These are phyloP conservation scores for Geoglossum glabrum DNA, from an alignment of 495 filamentous ascomycete species.

Conservation along the genomic window DNA sequence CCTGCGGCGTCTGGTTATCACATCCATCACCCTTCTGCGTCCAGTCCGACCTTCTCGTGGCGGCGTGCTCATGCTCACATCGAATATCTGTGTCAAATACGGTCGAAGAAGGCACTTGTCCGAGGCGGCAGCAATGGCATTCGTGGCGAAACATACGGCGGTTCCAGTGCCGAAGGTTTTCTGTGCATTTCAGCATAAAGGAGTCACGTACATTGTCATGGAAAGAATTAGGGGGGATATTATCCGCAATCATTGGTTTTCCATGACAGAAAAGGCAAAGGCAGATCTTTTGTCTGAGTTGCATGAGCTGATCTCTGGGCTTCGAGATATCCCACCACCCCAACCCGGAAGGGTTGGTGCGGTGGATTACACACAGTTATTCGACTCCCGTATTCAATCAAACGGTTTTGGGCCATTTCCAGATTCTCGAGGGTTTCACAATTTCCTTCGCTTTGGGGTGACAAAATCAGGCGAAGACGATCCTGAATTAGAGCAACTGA, in stretches of 20 bases:
- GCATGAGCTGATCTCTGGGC: conserved; percentile 18
- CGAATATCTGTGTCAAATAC: conserved; percentile 18
- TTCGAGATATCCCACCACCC: conserved; percentile 22
- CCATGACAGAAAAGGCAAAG: conserved; percentile 15
- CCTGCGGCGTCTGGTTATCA: not conserved
- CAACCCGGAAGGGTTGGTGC: conserved; percentile 20
- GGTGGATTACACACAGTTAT: conserved; percentile 23
- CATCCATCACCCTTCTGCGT: not conserved
- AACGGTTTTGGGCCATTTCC: conserved; percentile 24
- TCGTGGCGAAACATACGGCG: conserved; percentile 25
- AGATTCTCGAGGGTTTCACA: conserved; percentile 24
- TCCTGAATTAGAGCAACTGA: conserved; percentile 20
- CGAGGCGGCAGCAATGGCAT: conserved; percentile 30
- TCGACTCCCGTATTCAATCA: conserved; percentile 16
- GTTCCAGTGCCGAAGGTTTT: conserved; percentile 31
- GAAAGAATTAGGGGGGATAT: conserved; percentile 27
- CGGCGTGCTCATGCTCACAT: not conserved
- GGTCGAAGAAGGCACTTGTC: conserved; percentile 19
- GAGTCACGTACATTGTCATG: conserved; percentile 29
- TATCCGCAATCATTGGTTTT: conserved; percentile 14
- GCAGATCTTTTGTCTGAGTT: conserved; percentile 26
- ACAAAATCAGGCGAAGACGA: conserved; percentile 17
- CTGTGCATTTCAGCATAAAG: conserved; percentile 25
- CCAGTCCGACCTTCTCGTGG: not conserved
- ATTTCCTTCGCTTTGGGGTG: conserved; percentile 20